Conservation (phyloP, 2,329 filamentous ascomycete genomes). For the Hymenoscyphus salicellus region DNA sequence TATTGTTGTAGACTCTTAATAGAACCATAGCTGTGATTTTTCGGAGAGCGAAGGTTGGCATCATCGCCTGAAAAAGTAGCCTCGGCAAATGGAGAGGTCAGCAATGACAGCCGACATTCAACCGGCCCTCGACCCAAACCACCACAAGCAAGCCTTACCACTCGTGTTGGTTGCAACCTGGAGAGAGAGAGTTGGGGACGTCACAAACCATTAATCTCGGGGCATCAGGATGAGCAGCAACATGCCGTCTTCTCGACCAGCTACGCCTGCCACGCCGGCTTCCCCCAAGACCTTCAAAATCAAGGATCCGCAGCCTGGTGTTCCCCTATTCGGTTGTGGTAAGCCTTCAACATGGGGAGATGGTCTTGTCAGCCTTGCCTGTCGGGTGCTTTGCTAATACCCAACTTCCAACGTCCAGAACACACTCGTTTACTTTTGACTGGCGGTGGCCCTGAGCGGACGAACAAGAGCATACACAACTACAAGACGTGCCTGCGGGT, state of each 20-base stretch:
- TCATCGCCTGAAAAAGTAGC: neutral
- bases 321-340: constrained; percentile 64
- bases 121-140: neutral
- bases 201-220: neutral
- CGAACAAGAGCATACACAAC: constrained; percentile 65
- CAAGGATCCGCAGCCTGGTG: constrained; percentile 57
- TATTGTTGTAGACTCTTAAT: neutral
- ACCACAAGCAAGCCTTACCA: constrained; percentile 2
- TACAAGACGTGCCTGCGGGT: constrained; percentile 70
- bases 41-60: neutral
- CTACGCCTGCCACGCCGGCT: constrained; percentile 33
- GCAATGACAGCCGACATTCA: neutral
- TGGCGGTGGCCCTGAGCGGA: constrained; percentile 55
- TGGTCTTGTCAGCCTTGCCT: constrained; percentile 17
- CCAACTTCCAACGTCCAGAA: constrained; percentile 47
- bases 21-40: neutral
- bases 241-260: constrained; percentile 33
- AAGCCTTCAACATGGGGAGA: constrained; percentile 34
- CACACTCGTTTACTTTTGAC: constrained; percentile 68
- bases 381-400: constrained; percentile 14
- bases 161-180: neutral
- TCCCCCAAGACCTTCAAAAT: constrained; percentile 43
- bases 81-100: constrained; percentile 1
- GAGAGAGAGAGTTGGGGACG: neutral
- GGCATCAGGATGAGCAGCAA: constrained; percentile 16